Percentiles rank a stretch among this genome's conserved stretches.
Conservation (phyloP, 164 flowering plant genomes). For the Macadamia integrifolia region DNA sequence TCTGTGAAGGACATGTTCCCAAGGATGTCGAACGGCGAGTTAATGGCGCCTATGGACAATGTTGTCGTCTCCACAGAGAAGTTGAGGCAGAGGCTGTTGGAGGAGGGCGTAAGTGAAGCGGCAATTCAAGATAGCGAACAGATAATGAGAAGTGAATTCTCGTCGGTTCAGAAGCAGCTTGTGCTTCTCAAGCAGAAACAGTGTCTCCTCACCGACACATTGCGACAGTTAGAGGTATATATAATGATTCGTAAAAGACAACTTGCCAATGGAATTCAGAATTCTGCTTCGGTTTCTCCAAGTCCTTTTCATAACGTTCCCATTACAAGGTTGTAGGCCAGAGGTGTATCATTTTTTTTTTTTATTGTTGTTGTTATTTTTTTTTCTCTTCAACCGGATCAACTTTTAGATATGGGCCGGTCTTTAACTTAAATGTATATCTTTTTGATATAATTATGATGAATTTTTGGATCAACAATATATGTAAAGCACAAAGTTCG, state of each 20-base stretch:
- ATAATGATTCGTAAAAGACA: conserved; percentile 13
- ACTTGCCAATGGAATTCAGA: conserved; percentile 13
- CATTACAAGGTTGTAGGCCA: conserved; percentile 3
- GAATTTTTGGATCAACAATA: too few relatives aligned
- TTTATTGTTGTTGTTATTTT: too few relatives aligned
- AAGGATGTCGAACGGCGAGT: conserved; percentile 76
- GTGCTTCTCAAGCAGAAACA: conserved; percentile 84
- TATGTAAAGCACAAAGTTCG: too few relatives aligned
- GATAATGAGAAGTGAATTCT: conserved; percentile 48
- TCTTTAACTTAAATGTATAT: too few relatives aligned
- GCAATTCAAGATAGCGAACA: conserved; percentile 61
- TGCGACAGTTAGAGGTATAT: conserved; percentile 90
- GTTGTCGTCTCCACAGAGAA: conserved; percentile 65
- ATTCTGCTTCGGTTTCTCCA: conserved; percentile 7
- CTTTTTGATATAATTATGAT: too few relatives aligned
- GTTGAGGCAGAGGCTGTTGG: conserved; percentile 62
- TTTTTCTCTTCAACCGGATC: not conserved
- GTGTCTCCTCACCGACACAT: conserved; percentile 59
- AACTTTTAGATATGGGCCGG: too few relatives aligned
- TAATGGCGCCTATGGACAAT: conserved; percentile 47
- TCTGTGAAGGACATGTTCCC: conserved; percentile 95
- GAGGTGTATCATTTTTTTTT: not conserved
- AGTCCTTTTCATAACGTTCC: not conserved
- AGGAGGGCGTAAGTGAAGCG: conserved; percentile 70
- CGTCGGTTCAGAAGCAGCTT: conserved; percentile 52